These are phyloP conservation scores for Raphanus hybrid DNA, from an alignment of 441 rosid genomes.

Conservation along the genomic window DNA sequence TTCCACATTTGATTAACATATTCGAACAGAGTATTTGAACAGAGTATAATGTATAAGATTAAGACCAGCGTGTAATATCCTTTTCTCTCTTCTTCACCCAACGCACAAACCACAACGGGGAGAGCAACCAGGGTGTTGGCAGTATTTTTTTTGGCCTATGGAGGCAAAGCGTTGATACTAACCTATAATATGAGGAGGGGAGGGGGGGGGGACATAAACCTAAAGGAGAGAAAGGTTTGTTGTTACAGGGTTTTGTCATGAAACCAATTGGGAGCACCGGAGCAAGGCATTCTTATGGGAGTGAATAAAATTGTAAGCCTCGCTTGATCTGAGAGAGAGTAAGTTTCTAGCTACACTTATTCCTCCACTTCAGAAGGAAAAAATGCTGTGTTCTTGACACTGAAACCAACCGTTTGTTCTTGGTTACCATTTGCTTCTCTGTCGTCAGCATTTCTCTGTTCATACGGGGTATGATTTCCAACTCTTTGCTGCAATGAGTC, in stretches of 20 bases:
- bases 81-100: constrained; percentile 27
- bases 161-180: background rate
- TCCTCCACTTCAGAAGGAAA: constrained; percentile 94
- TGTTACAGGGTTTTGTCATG: constrained; percentile 37
- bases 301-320: constrained; percentile 87
- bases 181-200: background rate
- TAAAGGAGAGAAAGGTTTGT: constrained; percentile 9
- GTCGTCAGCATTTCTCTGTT: constrained; percentile 48
- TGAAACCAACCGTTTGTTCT: constrained; percentile 77
- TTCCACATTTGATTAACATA: constrained; percentile 17
- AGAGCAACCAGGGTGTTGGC: constrained; percentile 21
- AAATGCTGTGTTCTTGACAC: constrained; percentile 85
- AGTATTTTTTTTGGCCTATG: background rate
- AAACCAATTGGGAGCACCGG: constrained; percentile 42
- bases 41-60: constrained; percentile 4
- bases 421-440: constrained; percentile 37
- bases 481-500: constrained; percentile 67
- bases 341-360: constrained; percentile 88
- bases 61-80: background rate
- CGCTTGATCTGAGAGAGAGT: constrained; percentile 87
- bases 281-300: constrained; percentile 85
- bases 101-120: background rate
- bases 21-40: background rate
- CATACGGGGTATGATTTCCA: constrained; percentile 64
- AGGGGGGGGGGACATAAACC: constrained; percentile 8